Conservation (phyloP, 495 filamentous ascomycete species). For the Neurospora sp. region DNA sequence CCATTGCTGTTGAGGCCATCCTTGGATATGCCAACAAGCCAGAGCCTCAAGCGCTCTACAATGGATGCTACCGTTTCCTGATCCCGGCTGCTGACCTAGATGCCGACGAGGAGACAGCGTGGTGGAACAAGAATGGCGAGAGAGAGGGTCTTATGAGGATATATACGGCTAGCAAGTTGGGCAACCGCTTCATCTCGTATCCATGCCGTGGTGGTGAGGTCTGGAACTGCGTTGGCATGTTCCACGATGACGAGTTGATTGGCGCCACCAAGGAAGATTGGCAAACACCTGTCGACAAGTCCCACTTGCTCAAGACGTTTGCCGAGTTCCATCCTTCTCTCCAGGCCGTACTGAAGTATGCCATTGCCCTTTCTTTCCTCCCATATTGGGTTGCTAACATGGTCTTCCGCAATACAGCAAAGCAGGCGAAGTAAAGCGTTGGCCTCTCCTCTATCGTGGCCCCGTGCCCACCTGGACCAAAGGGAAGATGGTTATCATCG, state of each 20-base stretch:
- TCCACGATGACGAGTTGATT: conserved; percentile 18
- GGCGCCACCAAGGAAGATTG: conserved; percentile 20
- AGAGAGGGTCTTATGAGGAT: conserved; percentile 21
- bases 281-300: conserved; percentile 21
- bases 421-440: conserved; percentile 34
- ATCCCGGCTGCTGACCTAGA: conserved; percentile 27
- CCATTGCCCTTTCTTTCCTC: neutral
- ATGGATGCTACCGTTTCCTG: conserved; percentile 36
- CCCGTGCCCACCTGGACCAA: conserved; percentile 27
- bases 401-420: conserved; percentile 6
- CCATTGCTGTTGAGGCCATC: conserved; percentile 17
- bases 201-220: conserved; percentile 35
- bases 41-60: conserved; percentile 21
- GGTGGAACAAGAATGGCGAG: conserved; percentile 24
- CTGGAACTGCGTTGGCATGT: conserved; percentile 36
- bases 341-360: conserved; percentile 16
- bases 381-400: neutral
- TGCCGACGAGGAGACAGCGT: conserved; percentile 22
- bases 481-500: conserved; percentile 32
- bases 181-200: conserved; percentile 32
- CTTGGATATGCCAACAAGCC: conserved; percentile 16
- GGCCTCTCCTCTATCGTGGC: conserved; percentile 31
- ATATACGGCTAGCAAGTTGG: conserved; percentile 15
- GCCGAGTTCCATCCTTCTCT: conserved; percentile 17
- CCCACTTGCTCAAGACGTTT: conserved; percentile 14